A percentile compares a stretch with the other conserved stretches of the same genome.
Evolutionary conservation across 2,329 filamentous ascomycete species (phyloP).

Genomic region (Ophiocordyceps sinensis): DNA sequence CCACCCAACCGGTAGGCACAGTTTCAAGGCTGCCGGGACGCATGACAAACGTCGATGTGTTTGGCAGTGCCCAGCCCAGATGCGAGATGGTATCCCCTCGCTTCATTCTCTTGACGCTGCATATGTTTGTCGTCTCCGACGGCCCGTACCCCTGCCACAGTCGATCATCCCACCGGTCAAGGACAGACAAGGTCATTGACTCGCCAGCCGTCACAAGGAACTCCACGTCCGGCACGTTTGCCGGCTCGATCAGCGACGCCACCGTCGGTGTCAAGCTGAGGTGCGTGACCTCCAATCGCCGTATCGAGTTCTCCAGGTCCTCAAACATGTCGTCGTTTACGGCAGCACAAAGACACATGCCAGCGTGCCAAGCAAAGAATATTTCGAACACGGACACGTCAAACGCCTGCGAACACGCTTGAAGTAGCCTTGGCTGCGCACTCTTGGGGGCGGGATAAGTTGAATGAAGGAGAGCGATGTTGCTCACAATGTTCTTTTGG

Average conservation of each 20-base stretch:
- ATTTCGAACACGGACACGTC: conserved; percentile 86
- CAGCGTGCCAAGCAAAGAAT: conserved; percentile 67
- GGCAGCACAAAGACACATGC: conserved; percentile 65
- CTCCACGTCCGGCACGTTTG: conserved; percentile 53
- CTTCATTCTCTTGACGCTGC: conserved; percentile 54
- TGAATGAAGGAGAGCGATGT: conserved; percentile 50
- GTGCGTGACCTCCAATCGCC: conserved; percentile 53
- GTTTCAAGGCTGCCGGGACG: conserved; percentile 27
- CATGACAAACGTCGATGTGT: conserved; percentile 61
- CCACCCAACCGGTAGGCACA: conserved; percentile 56
- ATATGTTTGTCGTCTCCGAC: conserved; percentile 80
- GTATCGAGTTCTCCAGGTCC: conserved; percentile 56
- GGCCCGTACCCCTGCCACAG: conserved; percentile 75
- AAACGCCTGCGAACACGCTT: conserved; percentile 74
- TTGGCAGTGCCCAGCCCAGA: conserved; percentile 59
- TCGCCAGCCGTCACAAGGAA: conserved; percentile 76
- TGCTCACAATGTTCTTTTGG: conserved; percentile 61
- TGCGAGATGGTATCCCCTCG: conserved; percentile 50
- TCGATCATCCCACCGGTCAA: conserved; percentile 51
- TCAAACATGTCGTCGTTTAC: conserved; percentile 60
- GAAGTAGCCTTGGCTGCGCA: conserved; percentile 47
- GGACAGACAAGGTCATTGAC: conserved; percentile 58
- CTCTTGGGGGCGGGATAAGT: conserved; percentile 43
- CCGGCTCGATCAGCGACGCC: conserved; percentile 56
- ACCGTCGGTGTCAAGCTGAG: conserved; percentile 78